These are phyloP conservation scores for Lathyrus oleraceus DNA, from an alignment of 306 rosid genomes.

Conservation along the genomic window DNA sequence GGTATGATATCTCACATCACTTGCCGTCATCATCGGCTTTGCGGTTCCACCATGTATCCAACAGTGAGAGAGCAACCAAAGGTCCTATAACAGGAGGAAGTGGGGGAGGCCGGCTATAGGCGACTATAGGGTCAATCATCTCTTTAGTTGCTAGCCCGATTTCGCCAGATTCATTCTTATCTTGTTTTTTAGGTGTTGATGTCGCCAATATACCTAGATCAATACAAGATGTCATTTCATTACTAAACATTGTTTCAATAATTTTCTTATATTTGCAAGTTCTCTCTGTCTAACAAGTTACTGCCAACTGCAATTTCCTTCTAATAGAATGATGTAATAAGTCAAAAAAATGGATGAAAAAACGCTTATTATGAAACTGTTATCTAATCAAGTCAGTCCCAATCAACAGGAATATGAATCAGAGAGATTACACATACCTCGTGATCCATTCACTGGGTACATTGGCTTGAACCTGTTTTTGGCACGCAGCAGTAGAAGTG, in stretches of 20 bases:
- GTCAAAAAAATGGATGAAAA: background rate
- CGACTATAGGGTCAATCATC: conserved; percentile 52
- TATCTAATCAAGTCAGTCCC: background rate
- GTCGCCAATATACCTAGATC: conserved; percentile 50
- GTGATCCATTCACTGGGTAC: conserved; percentile 44
- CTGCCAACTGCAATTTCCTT: background rate
- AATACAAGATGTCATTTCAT: conserved; percentile 1
- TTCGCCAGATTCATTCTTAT: conserved; percentile 38
- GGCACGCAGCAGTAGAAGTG: conserved; percentile 32
- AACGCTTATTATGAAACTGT: background rate
- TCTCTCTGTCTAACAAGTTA: conserved; percentile 1
- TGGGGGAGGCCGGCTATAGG: conserved; percentile 67
- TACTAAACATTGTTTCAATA: background rate
- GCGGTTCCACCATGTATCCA: conserved; percentile 48
- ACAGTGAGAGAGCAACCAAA: conserved; percentile 51
- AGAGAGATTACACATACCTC: conserved; percentile 44
- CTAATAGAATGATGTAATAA: background rate
- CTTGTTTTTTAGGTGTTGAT: conserved; percentile 47
- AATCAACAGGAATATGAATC: conserved; percentile 2
- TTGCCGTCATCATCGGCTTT: conserved; percentile 47
- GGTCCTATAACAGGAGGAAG: conserved; percentile 72
- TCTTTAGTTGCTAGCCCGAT: conserved; percentile 46
- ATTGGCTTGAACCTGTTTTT: conserved; percentile 47
- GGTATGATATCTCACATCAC: conserved; percentile 33
- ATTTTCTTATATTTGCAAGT: conserved; percentile 6